Conservation (phyloP, 2,329 filamentous ascomycete species). For the Domatiomyces catenatus region DNA sequence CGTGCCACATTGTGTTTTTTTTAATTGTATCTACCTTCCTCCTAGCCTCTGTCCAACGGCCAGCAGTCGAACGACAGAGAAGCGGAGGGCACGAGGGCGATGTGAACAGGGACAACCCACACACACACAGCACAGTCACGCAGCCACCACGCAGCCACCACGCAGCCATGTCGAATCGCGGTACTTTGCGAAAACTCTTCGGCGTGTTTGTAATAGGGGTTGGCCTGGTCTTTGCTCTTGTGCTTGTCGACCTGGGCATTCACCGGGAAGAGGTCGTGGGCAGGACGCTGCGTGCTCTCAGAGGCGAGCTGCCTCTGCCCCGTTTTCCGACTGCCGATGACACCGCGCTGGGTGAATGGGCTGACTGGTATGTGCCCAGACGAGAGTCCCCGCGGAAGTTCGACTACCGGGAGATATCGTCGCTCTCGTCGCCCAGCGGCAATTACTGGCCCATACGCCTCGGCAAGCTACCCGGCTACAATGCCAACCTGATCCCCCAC, state of each 20-base stretch:
- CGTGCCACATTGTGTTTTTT: no score
- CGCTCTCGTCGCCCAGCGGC: slow-evolving; percentile 29
- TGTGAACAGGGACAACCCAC: not conserved
- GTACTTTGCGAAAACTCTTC: not conserved
- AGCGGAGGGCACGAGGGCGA: not conserved
- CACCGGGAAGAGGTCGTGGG: not conserved
- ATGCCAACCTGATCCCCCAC: slow-evolving; percentile 44
- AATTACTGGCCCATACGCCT: slow-evolving; percentile 38
- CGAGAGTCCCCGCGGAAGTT: not conserved
- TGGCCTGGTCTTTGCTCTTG: not conserved
- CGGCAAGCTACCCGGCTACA: slow-evolving; percentile 27
- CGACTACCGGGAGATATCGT: slow-evolving; percentile 26
- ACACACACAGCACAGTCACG: not conserved
- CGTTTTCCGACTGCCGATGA: not conserved
- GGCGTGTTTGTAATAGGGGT: not conserved
- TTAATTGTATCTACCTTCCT: no score
- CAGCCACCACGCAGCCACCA: not conserved
- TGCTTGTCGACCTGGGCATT: not conserved
- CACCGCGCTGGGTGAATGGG: not conserved
- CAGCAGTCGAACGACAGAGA: not conserved
- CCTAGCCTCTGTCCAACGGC: no score
- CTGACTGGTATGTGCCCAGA: not conserved
- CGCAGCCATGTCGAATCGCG: not conserved
- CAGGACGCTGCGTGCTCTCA: not conserved
- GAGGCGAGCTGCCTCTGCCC: not conserved